Conservation (phyloP, 2,329 filamentous ascomycete genomes). For the Trichophyton simii region DNA sequence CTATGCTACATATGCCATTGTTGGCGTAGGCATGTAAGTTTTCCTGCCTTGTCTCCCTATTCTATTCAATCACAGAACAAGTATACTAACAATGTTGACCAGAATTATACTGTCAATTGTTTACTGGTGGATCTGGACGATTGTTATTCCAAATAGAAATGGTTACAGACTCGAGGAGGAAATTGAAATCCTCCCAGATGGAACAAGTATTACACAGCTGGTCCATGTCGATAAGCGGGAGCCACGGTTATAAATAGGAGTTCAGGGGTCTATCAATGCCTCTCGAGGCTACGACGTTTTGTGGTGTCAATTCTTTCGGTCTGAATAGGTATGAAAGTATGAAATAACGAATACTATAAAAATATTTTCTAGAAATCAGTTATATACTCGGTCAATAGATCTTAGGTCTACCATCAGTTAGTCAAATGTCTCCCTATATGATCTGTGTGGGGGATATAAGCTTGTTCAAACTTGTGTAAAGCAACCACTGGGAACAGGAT, state of each 20-base stretch:
- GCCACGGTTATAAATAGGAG: no score
- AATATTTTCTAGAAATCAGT: not conserved
- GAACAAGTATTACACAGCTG: conserved; percentile 49
- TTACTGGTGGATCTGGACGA: conserved; percentile 60
- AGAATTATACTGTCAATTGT: conserved; percentile 39
- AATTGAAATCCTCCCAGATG: conserved; percentile 48
- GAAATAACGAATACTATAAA: not conserved
- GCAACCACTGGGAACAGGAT: not conserved
- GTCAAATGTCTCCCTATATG: not conserved
- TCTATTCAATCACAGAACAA: conserved; percentile 5
- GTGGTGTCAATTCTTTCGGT: not conserved
- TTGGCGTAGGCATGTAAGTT: conserved; percentile 34
- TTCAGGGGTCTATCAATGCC: not conserved
- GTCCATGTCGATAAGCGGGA: not conserved
- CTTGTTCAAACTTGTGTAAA: not conserved
- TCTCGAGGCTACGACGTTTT: not conserved
- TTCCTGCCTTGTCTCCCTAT: not conserved
- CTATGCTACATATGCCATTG: conserved; percentile 43
- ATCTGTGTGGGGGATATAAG: not conserved
- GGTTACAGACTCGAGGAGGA: conserved; percentile 53
- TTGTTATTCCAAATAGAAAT: conserved; percentile 46
- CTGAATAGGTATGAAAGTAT: not conserved
- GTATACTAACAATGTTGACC: conserved; percentile 21
- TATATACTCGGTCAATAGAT: no score
- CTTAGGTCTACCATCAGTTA: not conserved